Evolutionary conservation across 1,284 basidiomycete genomes (phyloP).

Genomic region (Leucoagaricus sp.): DNA sequence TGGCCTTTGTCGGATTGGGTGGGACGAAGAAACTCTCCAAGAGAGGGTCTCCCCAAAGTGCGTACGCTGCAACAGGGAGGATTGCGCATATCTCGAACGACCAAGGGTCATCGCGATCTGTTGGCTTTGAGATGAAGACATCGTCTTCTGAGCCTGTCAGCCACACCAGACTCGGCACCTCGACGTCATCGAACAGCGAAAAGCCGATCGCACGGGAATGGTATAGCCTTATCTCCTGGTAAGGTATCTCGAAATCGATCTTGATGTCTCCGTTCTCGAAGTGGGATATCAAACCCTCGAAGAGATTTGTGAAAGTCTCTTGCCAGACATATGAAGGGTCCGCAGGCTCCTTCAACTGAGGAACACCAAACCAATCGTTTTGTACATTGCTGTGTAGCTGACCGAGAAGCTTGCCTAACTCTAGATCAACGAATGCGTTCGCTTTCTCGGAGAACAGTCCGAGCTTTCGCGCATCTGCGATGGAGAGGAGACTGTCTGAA

Average conservation of each 20-base stretch:
- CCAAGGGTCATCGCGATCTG: constrained; percentile 9
- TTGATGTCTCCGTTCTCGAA: constrained; percentile 26
- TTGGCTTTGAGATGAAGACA: constrained; percentile 26
- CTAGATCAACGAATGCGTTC: constrained; percentile 51
- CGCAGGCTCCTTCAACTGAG: constrained; percentile 28
- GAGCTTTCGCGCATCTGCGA: constrained; percentile 38
- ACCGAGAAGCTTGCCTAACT: constrained; percentile 57
- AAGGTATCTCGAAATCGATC: constrained; percentile 30
- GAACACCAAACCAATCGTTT: constrained; percentile 72
- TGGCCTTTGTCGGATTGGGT: constrained; percentile 43
- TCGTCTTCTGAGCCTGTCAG: constrained; percentile 59
- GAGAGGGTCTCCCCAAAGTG: constrained; percentile 75
- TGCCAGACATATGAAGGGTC: constrained; percentile 65
- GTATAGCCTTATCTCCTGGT: constrained; percentile 45
- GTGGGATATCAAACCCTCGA: constrained; percentile 54
- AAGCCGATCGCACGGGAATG: constrained; percentile 70
- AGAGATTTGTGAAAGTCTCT: constrained; percentile 60
- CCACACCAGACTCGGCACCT: constrained; percentile 65
- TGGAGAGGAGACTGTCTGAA: constrained; percentile 35
- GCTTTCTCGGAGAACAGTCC: constrained; percentile 44
- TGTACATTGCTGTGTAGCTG: constrained; percentile 61
- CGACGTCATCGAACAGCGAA: constrained; percentile 74
- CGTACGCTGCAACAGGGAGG: constrained; percentile 52
- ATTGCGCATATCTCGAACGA: constrained; percentile 39
- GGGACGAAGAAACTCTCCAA: constrained; percentile 58